These are phyloP conservation scores for Eucalyptus urophylla DNA, from an alignment of 345 rosid genomes.

Conservation along the genomic window DNA sequence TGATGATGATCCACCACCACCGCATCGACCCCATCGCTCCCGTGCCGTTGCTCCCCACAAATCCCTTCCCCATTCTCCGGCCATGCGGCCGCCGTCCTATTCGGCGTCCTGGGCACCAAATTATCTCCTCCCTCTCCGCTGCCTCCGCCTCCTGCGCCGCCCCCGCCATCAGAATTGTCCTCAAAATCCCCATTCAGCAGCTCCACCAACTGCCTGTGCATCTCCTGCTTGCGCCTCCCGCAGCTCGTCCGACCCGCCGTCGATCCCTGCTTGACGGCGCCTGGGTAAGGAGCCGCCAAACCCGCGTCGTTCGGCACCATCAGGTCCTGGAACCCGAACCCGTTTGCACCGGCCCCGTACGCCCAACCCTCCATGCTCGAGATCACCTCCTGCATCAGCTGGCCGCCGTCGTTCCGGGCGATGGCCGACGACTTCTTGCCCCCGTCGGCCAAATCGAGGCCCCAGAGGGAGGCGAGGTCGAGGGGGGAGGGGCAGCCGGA, in stretches of 20 bases:
- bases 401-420: not conserved
- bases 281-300: not conserved
- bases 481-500: conserved; percentile 17
- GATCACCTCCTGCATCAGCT: not conserved
- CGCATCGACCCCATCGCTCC: not conserved
- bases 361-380: not conserved
- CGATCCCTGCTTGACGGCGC: not conserved
- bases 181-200: not conserved
- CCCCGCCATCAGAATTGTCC: not conserved
- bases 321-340: not conserved
- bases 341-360: not conserved
- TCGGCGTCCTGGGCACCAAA: not conserved
- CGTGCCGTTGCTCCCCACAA: not conserved
- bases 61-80: not conserved
- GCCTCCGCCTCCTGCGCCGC: not conserved
- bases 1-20: not conserved
- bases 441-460: conserved; percentile 1
- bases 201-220: not conserved
- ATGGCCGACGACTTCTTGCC: not conserved
- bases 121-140: not conserved
- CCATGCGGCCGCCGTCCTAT: not conserved
- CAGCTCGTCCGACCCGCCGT: not conserved
- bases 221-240: not conserved
- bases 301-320: not conserved
- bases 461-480: conserved; percentile 9